phyloP scores from a whole-genome alignment of 352 stramenopile species.

The Aphanomyces euteiches region DNA sequence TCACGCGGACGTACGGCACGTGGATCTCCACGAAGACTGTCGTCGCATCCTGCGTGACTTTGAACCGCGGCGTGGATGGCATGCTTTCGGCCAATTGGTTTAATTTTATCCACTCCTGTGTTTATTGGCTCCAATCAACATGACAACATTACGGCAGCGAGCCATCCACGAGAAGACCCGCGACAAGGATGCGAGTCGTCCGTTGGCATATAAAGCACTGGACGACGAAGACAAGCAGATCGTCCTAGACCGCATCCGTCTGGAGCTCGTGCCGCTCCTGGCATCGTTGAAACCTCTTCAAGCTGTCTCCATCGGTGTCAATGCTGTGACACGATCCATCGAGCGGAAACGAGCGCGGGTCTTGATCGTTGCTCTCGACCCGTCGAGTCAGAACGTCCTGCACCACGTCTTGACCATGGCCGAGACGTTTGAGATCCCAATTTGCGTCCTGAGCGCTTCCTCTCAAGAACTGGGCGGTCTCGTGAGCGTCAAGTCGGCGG shows the following conservation, averaged over 20 bases:
- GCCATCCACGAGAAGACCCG: neutral
- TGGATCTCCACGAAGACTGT: conserved; percentile 86
- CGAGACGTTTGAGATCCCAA: neutral
- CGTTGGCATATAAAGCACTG: neutral
- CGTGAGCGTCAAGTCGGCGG: neutral
- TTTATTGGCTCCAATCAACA: conserved; percentile 10
- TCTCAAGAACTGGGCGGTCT: neutral
- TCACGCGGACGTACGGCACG: conserved; percentile 88
- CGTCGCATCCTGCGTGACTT: conserved; percentile 73
- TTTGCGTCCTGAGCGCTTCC: neutral
- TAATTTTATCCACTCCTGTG: neutral
- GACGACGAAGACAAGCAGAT: conserved; percentile 22
- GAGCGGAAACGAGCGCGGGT: neutral
- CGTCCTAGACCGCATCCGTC: conserved; percentile 13
- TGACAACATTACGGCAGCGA: conserved; percentile 4
- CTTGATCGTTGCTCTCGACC: conserved; percentile 3
- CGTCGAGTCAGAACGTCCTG: neutral
- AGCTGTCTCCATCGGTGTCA: conserved; percentile 1
- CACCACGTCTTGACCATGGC: conserved; percentile 3
- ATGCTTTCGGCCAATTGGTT: conserved; percentile 35
- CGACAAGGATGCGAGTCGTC: neutral
- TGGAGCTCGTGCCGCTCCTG: conserved; percentile 1
- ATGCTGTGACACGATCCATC: conserved; percentile 4
- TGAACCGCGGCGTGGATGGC: conserved; percentile 77
- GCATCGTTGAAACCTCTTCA: neutral